phyloP scores from a whole-genome alignment of 441 rosid species.

The Theobroma grandiflorum region DNA sequence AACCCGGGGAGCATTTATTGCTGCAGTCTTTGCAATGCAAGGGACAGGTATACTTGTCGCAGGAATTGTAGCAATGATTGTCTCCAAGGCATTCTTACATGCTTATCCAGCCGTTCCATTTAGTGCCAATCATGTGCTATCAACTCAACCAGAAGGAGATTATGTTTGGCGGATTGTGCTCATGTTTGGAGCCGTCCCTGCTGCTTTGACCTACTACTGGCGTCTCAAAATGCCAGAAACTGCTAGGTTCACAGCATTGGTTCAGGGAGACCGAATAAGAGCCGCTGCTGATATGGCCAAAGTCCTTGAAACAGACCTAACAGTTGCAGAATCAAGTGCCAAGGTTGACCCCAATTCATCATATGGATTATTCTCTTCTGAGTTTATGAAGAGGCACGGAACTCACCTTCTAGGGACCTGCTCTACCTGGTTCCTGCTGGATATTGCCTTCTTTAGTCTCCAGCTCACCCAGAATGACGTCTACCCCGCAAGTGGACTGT shows the following conservation, averaged over 20 bases:
- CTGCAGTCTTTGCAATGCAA: conserved; percentile 72
- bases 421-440: conserved; percentile 57
- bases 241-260: conserved; percentile 67
- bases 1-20: conserved; percentile 68
- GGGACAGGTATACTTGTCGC: conserved; percentile 63
- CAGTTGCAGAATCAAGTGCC: conserved; percentile 7
- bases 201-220: conserved; percentile 62
- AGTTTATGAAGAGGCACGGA: conserved; percentile 51
- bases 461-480: conserved; percentile 54
- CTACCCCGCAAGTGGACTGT: conserved; percentile 46
- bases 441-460: conserved; percentile 56
- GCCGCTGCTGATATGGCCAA: conserved; percentile 67
- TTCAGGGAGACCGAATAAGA: conserved; percentile 55
- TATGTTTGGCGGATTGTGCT: conserved; percentile 58
- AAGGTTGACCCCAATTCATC: conserved; percentile 19
- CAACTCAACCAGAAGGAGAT: conserved; percentile 56
- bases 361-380: conserved; percentile 43
- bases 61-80: conserved; percentile 52
- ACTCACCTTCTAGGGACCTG: conserved; percentile 53
- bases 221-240: conserved; percentile 75
- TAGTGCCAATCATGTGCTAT: conserved; percentile 26
- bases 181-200: conserved; percentile 67
- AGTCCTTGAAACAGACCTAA: conserved; percentile 47
- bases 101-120: conserved; percentile 44
- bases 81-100: conserved; percentile 44